Base-by-base conservation (phyloP, 169 alveolate species). In the Eimeria praecox region DNA sequence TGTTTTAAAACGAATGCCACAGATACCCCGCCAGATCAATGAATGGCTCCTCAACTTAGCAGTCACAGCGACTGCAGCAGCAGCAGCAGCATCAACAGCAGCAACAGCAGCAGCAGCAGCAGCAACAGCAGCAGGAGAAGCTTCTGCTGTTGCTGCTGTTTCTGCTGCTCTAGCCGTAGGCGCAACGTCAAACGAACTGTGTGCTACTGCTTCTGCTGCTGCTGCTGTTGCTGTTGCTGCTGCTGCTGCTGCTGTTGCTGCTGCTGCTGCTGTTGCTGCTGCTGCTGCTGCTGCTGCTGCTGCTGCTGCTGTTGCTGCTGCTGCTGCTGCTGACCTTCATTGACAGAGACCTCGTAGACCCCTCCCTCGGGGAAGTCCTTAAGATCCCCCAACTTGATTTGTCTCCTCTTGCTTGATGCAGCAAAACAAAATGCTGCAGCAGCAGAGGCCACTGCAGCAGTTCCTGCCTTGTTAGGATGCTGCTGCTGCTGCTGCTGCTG, bases 311-410 rank as follows among this genome's bases (percentile, higher is more conserved):
- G 75, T 27, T 12, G 75, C 75, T 12, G n/a, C 80, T n/a, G 80
- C 80, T 69, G 80, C 80, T 69, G 80, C 80, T 69, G 80, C 80
- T 6, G 38, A 92, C 96, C 96, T n/a, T 66, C 90, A 73, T 78
- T 62, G 40, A 94, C 94, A 33, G 54, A 27, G 75, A 94, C 83
- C 52, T 94, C 96, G 71, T 94, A 94, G 46, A 83, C 33, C 27
- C 64, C 89, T 33, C 94, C 96, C 6, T 54, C 56, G 12, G 90
- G 69, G 33, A 94, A 94, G 71, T 85, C 94, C 14, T n/a, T 18
- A 12, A 35, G 78, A 14, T 62, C 77, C 6, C 96, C 96, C 6
- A 94, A 88, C 52, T 46, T 69, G 30, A 83, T 90, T n/a, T 56
- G 75, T 27, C 85, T 33, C 42, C 78, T 69, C 33, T 33, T 40